Evolutionary conservation across 352 stramenopile species (phyloP), one percentile per base, ranked within the genome.

Genomic region (Globisporangium splendens): DNA sequence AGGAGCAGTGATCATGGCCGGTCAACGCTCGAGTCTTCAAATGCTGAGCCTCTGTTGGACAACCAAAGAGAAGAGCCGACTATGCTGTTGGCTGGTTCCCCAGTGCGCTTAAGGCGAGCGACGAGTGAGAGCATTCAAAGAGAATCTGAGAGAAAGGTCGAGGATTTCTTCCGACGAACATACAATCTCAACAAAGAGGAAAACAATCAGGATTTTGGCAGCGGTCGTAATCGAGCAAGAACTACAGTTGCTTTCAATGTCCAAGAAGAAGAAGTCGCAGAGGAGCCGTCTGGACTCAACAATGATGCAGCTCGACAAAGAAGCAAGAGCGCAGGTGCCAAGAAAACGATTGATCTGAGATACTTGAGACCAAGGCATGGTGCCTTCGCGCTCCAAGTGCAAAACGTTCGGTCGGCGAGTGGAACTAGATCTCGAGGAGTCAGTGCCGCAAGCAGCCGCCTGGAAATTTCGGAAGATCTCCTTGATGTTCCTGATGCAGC

Each of bases 101-200:
- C 18, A 3, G 65, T 69, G 2, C 54, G 57, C 18, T 50, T 79
- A 12, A 66, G 61, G 14, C 61, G 67, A 0, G 69, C 66, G 2
- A 70, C 49, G 2, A 75, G 72, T 11, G 65, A 80, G 13, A 82
- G 70, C 31, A 60, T 73, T n/a, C 70, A 83, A 42, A 61, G 64
- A 21, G 68, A 55, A 13, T 76, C 75, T 7, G 68, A 75, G 51
- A 62, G 50, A 1, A 83, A 82, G 46, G 75, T 85, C 3, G 70
- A 75, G 31, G 73, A 80, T 13, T 85, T 81, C 20, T 83, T 83
- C 56, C 62, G 63, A 14, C 63, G 63, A n/a, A 79, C 68, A 13
- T 72, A 72, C 31, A 21, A 54, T 3, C 38, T 68, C 20, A 50
- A 63, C 6, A 42, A 65, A 3, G 64, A 61, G 12, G 65, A 68